A percentile compares a stretch with the other conserved stretches of the same genome.
Evolutionary conservation across 179 eudicot genomes (phyloP).

Genomic region (Actinidia chinensis): DNA sequence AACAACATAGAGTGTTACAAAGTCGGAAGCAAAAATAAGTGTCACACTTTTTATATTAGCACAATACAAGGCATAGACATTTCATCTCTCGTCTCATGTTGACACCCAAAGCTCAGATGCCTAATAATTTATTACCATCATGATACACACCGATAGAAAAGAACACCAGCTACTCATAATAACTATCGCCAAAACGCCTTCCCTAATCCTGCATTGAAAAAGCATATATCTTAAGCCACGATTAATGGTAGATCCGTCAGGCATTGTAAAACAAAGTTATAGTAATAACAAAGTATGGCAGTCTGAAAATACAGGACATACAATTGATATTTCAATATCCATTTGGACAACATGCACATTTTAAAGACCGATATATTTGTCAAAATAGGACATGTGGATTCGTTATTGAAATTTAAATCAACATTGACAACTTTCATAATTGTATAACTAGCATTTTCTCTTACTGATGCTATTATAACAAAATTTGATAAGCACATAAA

Average conservation of each 20-base stretch:
- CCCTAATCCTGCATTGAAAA: slow-evolving; percentile 23
- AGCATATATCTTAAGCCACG: neutral
- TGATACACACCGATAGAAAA: neutral
- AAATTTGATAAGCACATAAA: neutral
- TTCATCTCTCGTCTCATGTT: too few species aligned
- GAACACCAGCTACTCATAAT: slow-evolving; percentile 3
- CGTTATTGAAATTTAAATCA: neutral
- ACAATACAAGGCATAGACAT: too few species aligned
- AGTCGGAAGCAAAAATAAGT: too few species aligned
- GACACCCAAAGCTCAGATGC: neutral
- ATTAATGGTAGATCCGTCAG: neutral
- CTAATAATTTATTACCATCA: neutral
- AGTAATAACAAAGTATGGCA: neutral
- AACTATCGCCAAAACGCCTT: neutral
- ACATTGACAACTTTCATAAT: neutral
- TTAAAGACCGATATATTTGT: neutral
- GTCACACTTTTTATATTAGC: too few species aligned
- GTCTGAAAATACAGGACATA: slow-evolving; percentile 1
- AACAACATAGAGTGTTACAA: too few species aligned
- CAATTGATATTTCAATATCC: neutral
- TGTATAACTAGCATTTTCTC: neutral
- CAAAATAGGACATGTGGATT: neutral
- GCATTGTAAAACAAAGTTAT: neutral
- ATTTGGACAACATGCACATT: neutral
- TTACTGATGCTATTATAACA: too few species aligned